Evolutionary conservation across 2,329 filamentous ascomycete species (phyloP).

Genomic region (Ophiostoma sp.): DNA sequence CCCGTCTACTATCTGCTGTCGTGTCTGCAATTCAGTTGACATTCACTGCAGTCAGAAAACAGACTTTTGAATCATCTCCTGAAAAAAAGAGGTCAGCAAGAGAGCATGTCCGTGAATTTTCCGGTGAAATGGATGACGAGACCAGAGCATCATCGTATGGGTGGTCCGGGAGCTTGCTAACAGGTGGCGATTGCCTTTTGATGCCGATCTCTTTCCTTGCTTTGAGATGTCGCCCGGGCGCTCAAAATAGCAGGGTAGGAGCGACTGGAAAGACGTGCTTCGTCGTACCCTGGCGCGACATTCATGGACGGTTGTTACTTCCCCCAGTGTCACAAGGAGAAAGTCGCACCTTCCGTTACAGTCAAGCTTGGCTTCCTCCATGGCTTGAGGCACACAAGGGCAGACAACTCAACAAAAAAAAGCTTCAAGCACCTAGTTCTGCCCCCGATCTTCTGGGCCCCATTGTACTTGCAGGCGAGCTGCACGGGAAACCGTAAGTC

Average conservation of each 20-base stretch:
- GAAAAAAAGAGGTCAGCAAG: background rate
- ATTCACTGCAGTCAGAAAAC: background rate
- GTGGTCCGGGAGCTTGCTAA: background rate
- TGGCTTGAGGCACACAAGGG: background rate
- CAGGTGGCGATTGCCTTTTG: background rate
- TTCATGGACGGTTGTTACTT: background rate
- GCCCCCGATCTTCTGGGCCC: background rate
- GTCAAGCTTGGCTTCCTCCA: background rate
- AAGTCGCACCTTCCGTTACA: conserved; percentile 12
- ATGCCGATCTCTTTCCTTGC: background rate
- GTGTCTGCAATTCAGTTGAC: background rate
- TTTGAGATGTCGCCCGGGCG: background rate
- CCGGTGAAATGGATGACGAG: background rate
- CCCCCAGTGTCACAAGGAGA: conserved; percentile 3
- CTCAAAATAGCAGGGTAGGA: background rate
- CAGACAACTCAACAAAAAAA: conserved; percentile 16
- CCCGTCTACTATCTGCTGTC: background rate
- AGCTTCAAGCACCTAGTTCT: conserved; percentile 13
- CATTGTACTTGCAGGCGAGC: background rate
- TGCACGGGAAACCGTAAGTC: background rate
- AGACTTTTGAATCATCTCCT: background rate
- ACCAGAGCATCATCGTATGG: background rate
- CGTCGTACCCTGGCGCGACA: background rate
- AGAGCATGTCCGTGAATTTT: background rate
- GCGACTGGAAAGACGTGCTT: background rate